Conservation (phyloP, 1,284 basidiomycete genomes). For the Ustilago sp. region DNA sequence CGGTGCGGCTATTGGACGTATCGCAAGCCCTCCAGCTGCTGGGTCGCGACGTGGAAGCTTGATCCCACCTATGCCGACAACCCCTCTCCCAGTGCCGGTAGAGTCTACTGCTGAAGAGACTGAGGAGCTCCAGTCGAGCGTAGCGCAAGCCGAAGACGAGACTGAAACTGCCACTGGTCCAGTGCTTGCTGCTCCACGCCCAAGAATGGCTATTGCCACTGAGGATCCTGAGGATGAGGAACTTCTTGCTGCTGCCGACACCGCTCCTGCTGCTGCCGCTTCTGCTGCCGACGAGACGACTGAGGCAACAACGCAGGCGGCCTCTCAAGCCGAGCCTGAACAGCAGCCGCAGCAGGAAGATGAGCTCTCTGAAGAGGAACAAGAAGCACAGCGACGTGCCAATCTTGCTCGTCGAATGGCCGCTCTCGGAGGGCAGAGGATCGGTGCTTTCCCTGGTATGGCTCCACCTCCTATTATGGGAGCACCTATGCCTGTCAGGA, state of each 20-base stretch:
- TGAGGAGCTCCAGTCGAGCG: conserved; percentile 1
- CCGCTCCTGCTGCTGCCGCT: conserved; percentile 17
- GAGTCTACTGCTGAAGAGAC: conserved; percentile 18
- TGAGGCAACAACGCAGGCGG: background rate
- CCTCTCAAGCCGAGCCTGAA: conserved; percentile 17
- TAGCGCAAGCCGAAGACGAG: conserved; percentile 10
- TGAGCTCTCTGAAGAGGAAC: conserved; percentile 57
- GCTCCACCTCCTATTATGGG: conserved; percentile 71
- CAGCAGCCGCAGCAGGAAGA: conserved; percentile 17
- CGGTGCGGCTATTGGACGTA: conserved; percentile 21
- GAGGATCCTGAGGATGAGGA: conserved; percentile 58
- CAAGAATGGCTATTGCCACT: conserved; percentile 50
- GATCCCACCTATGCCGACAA: conserved; percentile 33
- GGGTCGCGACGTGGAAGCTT: conserved; percentile 22
- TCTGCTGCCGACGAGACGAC: background rate
- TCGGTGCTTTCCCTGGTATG: conserved; percentile 74
- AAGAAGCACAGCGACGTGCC: conserved; percentile 60
- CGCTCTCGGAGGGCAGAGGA: conserved; percentile 61
- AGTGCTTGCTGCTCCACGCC: conserved; percentile 53
- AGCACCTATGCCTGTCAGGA: conserved; percentile 72
- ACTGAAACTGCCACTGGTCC: conserved; percentile 17
- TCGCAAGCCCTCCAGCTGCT: conserved; percentile 15
- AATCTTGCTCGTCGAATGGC: conserved; percentile 66
- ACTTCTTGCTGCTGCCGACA: conserved; percentile 38
- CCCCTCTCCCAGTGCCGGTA: conserved; percentile 15